phyloP scores from a whole-genome alignment of 805 yeast species.

The Zygoascus biomembranicola region DNA sequence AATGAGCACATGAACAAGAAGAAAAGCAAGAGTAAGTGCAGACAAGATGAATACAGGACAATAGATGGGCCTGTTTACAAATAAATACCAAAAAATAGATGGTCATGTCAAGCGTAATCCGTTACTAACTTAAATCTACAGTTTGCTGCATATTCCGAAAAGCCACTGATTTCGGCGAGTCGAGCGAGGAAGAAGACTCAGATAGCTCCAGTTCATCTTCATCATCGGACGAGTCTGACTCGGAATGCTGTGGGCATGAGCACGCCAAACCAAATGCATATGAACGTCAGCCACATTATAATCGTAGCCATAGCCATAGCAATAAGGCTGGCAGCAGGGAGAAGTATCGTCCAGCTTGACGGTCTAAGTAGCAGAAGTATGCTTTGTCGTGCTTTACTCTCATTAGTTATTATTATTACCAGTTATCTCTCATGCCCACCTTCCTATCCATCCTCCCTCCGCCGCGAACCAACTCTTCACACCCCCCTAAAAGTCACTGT shows the following conservation, averaged over 20 bases:
- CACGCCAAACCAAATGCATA: constrained; percentile 66
- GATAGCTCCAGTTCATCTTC: constrained; percentile 24
- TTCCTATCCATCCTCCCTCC: no score
- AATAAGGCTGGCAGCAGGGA: no score
- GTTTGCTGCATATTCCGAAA: constrained; percentile 58
- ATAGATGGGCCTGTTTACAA: no score
- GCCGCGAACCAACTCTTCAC: no score
- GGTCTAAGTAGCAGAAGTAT: no score
- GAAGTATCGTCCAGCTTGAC: no score
- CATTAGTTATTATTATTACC: no score
- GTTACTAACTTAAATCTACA: not conserved
- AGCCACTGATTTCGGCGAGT: constrained; percentile 31
- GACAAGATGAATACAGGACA: not conserved
- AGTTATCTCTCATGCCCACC: no score
- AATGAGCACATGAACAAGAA: constrained; percentile 85
- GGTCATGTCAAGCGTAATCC: no score
- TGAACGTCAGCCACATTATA: constrained; percentile 61
- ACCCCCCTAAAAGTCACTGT: no score
- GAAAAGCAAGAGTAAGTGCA: constrained; percentile 54
- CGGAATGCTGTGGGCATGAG: constrained; percentile 19
- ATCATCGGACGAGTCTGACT: constrained; percentile 24
- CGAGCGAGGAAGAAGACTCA: constrained; percentile 24
- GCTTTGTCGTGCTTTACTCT: no score
- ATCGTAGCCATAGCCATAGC: not conserved
- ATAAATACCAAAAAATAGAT: no score